phyloP scores from a whole-genome alignment of 2,329 filamentous ascomycete genomes.

The Exserohilum turcica region DNA sequence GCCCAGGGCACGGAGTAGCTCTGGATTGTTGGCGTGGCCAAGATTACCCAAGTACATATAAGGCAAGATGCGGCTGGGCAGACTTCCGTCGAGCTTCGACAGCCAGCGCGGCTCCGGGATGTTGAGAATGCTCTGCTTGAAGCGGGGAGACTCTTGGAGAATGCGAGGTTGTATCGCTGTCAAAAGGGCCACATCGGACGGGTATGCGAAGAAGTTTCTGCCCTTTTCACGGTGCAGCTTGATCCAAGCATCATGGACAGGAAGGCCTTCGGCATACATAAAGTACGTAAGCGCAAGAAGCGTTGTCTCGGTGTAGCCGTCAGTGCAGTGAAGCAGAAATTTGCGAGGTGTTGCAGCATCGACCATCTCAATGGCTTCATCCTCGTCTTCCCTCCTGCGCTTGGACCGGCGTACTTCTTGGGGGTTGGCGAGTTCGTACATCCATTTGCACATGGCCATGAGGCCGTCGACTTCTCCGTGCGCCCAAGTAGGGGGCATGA shows the following conservation, averaged over 20 bases:
- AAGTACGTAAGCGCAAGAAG: slow-evolving; percentile 89
- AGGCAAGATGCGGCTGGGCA: slow-evolving; percentile 84
- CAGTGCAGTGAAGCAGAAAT: slow-evolving; percentile 88
- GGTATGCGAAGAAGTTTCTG: slow-evolving; percentile 96
- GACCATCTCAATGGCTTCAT: slow-evolving; percentile 63
- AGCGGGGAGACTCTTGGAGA: slow-evolving; percentile 69
- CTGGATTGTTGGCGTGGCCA: slow-evolving; percentile 90
- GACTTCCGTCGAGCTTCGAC: slow-evolving; percentile 80
- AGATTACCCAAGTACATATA: slow-evolving; percentile 98
- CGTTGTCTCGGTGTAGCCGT: slow-evolving; percentile 95
- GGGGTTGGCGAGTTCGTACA: slow-evolving; percentile 80
- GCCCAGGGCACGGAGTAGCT: slow-evolving; percentile 76
- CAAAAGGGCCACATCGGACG: slow-evolving; percentile 84
- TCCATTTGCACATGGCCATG: slow-evolving; percentile 86
- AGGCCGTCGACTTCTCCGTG: slow-evolving; percentile 83
- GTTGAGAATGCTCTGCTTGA: slow-evolving; percentile 56
- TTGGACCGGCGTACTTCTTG: slow-evolving; percentile 46
- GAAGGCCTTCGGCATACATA: slow-evolving; percentile 84
- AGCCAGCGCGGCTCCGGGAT: slow-evolving; percentile 80
- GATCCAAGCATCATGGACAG: slow-evolving; percentile 86
- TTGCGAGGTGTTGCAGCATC: slow-evolving; percentile 57
- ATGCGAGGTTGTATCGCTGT: slow-evolving; percentile 76
- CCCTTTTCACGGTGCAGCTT: slow-evolving; percentile 77
- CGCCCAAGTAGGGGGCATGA: slow-evolving; percentile 82
- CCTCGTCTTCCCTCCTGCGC: slow-evolving; percentile 53